These are phyloP conservation scores for Pseudogymnoascus sp. DNA, from an alignment of 2,329 filamentous ascomycete genomes.

Conservation along the genomic window DNA sequence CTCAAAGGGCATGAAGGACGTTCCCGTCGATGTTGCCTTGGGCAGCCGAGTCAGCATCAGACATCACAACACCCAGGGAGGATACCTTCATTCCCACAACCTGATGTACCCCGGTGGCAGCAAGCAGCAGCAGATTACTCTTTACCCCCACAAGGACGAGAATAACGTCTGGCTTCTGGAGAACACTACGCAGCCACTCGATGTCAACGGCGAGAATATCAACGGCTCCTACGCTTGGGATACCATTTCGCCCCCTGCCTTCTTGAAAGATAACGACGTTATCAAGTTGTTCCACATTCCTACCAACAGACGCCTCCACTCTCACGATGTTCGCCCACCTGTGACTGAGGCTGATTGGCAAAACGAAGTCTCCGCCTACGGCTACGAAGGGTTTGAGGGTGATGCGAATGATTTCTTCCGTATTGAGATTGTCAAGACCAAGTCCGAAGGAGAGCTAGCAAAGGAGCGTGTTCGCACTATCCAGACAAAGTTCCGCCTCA, in stretches of 20 bases:
- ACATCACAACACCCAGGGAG: constrained; percentile 95
- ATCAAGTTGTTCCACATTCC: constrained; percentile 77
- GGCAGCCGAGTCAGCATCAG: constrained; percentile 81
- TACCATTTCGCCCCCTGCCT: constrained; percentile 55
- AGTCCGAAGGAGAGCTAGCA: constrained; percentile 71
- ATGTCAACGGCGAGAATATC: constrained; percentile 66
- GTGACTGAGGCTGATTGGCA: constrained; percentile 89
- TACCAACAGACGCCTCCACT: constrained; percentile 87
- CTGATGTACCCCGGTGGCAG: constrained; percentile 97
- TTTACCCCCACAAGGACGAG: constrained; percentile 98
- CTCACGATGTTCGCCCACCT: constrained; percentile 85
- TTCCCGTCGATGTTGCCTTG: constrained; percentile 83
- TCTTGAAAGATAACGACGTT: constrained; percentile 72
- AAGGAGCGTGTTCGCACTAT: constrained; percentile 88
- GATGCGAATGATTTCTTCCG: constrained; percentile 96
- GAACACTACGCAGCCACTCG: constrained; percentile 90
- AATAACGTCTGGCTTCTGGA: constrained; percentile 94
- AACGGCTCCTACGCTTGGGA: constrained; percentile 84
- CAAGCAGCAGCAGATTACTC: constrained; percentile 97
- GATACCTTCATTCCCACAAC: constrained; percentile 92
- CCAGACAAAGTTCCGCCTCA: constrained; percentile 89
- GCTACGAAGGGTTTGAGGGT: constrained; percentile 92
- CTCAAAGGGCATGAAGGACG: constrained; percentile 92
- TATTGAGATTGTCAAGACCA: constrained; percentile 85
- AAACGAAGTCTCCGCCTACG: constrained; percentile 93